Evolutionary conservation across 768 basidiomycete species (phyloP).

Genomic region (Neoboletus subvelutipes): DNA sequence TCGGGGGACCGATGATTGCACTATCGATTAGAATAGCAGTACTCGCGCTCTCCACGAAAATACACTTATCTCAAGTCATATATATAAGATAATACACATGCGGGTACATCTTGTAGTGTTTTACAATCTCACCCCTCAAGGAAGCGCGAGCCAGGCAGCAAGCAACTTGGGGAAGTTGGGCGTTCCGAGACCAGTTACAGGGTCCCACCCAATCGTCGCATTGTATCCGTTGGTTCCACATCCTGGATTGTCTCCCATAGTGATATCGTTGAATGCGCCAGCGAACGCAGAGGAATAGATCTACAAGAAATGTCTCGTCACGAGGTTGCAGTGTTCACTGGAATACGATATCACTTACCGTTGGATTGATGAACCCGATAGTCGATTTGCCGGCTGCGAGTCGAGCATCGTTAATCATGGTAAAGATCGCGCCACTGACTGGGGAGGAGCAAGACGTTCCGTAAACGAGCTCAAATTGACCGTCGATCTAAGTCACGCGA

Average conservation of each 20-base stretch:
- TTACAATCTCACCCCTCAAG: slow-evolving; percentile 19
- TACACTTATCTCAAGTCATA: too few relatives aligned
- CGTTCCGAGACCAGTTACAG: slow-evolving; percentile 38
- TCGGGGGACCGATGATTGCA: too few relatives aligned
- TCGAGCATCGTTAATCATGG: slow-evolving; percentile 39
- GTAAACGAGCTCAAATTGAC: slow-evolving; percentile 31
- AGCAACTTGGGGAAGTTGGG: slow-evolving; percentile 52
- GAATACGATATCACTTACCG: slow-evolving; percentile 36
- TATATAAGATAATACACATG: too few relatives aligned
- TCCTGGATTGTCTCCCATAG: slow-evolving; percentile 23
- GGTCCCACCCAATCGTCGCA: slow-evolving; percentile 28
- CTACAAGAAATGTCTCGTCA: slow-evolving; percentile 1
- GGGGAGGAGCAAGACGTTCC: slow-evolving; percentile 39
- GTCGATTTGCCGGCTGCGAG: slow-evolving; percentile 32
- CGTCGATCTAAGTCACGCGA: slow-evolving; percentile 31
- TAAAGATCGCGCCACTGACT: slow-evolving; percentile 32
- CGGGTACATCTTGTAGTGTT: not conserved
- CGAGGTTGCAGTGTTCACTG: not conserved
- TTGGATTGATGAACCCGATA: slow-evolving; percentile 46
- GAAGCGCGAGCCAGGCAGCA: slow-evolving; percentile 40
- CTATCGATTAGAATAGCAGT: too few relatives aligned
- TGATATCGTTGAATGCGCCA: slow-evolving; percentile 22
- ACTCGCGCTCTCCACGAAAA: too few relatives aligned
- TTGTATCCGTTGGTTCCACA: slow-evolving; percentile 30
- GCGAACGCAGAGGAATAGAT: slow-evolving; percentile 20